Conservation (phyloP, 1,284 basidiomycete genomes). For the Ustilago crameri region DNA sequence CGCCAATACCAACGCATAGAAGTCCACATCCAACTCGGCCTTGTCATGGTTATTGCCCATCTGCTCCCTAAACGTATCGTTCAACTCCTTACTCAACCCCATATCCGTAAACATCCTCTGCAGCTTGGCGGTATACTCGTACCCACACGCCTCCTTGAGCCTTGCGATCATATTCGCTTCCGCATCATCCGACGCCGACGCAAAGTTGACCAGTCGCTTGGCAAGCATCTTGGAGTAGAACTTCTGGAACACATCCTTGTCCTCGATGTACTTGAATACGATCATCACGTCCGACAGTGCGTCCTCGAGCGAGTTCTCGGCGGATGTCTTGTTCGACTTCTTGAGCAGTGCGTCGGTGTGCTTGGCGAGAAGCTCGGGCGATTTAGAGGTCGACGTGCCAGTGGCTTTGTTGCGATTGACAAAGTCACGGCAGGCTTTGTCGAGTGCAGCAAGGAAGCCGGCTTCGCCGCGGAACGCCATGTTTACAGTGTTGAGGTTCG, state of each 20-base stretch:
- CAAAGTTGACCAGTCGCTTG: constrained; percentile 89
- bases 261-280: constrained; percentile 98
- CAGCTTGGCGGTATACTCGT: constrained; percentile 98
- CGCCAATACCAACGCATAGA: constrained; percentile 91
- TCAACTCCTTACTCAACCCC: constrained; percentile 93
- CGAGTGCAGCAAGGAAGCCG: constrained; percentile 92
- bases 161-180: constrained; percentile 99
- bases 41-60: constrained; percentile 80
- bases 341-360: constrained; percentile 89
- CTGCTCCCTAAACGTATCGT: constrained; percentile 94
- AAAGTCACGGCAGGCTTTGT: constrained; percentile 92
- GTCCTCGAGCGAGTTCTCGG: constrained; percentile 88
- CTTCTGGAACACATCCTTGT: constrained; percentile 99
- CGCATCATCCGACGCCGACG: constrained; percentile 94
- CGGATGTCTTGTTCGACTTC: constrained; percentile 92
- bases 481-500: constrained; percentile 89
- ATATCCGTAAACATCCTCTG: constrained; percentile 99
- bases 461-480: constrained; percentile 93
- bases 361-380: constrained; percentile 92
- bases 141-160: constrained; percentile 96
- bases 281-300: constrained; percentile 94
- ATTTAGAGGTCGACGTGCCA: constrained; percentile 72
- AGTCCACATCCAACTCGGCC: constrained; percentile 74
- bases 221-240: constrained; percentile 98
- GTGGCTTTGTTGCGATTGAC: constrained; percentile 90